Evolutionary conservation across 257 asterid species (phyloP).

Genomic region (Scutellaria minor): DNA sequence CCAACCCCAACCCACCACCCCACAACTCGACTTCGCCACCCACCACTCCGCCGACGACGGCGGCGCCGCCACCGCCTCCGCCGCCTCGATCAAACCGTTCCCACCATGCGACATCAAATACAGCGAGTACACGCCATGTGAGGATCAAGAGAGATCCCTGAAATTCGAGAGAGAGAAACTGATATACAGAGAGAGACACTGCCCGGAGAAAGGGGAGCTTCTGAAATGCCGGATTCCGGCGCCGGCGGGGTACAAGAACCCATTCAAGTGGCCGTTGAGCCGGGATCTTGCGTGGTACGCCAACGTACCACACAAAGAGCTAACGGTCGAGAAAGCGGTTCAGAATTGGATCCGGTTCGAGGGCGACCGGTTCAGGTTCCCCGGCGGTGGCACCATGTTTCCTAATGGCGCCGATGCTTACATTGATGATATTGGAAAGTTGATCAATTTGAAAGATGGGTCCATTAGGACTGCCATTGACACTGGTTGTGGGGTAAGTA

Average conservation of each 20-base stretch:
- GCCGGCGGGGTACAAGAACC: slow-evolving; percentile 75
- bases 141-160: slow-evolving; percentile 70
- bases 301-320: slow-evolving; percentile 84
- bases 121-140: slow-evolving; percentile 89
- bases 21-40: slow-evolving; percentile 54
- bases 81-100: slow-evolving; percentile 35
- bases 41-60: slow-evolving; percentile 57
- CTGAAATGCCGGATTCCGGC: slow-evolving; percentile 80
- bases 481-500: slow-evolving; percentile 88
- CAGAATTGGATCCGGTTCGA: slow-evolving; percentile 92
- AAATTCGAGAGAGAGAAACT: slow-evolving; percentile 55
- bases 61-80: slow-evolving; percentile 13
- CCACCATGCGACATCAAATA: slow-evolving; percentile 57
- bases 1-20: slow-evolving; percentile 22
- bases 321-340: slow-evolving; percentile 93
- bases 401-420: slow-evolving; percentile 89
- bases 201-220: slow-evolving; percentile 61
- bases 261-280: slow-evolving; percentile 82
- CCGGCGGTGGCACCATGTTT: slow-evolving; percentile 97
- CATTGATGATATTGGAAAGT: slow-evolving; percentile 75
- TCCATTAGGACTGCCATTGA: slow-evolving; percentile 87
- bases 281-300: slow-evolving; percentile 87
- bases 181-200: slow-evolving; percentile 81
- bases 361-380: slow-evolving; percentile 78
- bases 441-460: slow-evolving; percentile 79